These are phyloP conservation scores for Rosa hybrid DNA, from an alignment of 331 rosid genomes.

Conservation along the genomic window DNA sequence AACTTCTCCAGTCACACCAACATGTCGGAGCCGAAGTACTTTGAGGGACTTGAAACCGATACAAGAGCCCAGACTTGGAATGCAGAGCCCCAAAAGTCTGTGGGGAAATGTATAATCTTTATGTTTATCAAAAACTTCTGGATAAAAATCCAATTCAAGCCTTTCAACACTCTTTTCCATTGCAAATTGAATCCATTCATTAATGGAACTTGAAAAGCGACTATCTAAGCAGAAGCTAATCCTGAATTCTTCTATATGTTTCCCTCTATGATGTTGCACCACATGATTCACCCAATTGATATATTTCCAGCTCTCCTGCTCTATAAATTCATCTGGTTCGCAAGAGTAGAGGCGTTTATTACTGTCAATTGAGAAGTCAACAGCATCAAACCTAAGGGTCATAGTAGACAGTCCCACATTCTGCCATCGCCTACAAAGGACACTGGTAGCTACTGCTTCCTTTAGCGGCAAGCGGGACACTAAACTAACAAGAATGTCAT, in stretches of 20 bases:
- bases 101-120: neutral
- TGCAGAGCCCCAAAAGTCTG: neutral
- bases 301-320: neutral
- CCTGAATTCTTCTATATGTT: neutral
- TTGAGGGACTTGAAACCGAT: constrained; percentile 3
- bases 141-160: neutral
- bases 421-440: constrained; percentile 7
- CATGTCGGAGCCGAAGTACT: neutral
- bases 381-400: neutral
- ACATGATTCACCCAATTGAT: neutral
- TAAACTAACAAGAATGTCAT: constrained; percentile 1
- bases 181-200: constrained; percentile 4
- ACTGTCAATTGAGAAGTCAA: neutral
- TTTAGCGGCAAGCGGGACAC: neutral
- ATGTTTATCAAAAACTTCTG: neutral
- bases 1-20: constrained; percentile 3
- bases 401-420: neutral
- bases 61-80: neutral
- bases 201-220: neutral
- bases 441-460: constrained; percentile 10
- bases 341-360: neutral
- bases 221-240: neutral
- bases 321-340: neutral
- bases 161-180: neutral
- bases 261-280: neutral